A percentile compares a stretch with the other conserved stretches of the same genome.
phyloP scores from a whole-genome alignment of 805 yeast genomes.

The Kluyveromyces aestuarii region DNA sequence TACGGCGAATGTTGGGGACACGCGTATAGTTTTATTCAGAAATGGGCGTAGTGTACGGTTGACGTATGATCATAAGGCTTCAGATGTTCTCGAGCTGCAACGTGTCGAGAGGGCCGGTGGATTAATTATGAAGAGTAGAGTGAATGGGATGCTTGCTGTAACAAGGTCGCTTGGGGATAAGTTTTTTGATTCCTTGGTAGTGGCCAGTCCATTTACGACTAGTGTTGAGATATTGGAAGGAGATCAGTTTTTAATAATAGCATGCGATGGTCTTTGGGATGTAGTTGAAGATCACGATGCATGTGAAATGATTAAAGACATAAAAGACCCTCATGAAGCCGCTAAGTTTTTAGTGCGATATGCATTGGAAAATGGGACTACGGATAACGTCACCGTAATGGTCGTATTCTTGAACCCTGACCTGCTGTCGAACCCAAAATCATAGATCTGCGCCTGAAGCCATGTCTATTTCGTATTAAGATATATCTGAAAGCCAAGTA shows the following conservation, averaged over 20 bases:
- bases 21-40: conserved; percentile 72
- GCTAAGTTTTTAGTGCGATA: conserved; percentile 56
- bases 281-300: conserved; percentile 82
- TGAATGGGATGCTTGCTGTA: conserved; percentile 92
- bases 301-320: conserved; percentile 53
- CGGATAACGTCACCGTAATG: conserved; percentile 93
- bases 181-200: conserved; percentile 82
- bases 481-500: background rate
- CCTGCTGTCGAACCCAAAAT: background rate
- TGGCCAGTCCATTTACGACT: conserved; percentile 89
- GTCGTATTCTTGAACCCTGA: conserved; percentile 40
- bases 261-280: conserved; percentile 98
- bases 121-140: conserved; percentile 78
- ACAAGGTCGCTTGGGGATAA: conserved; percentile 89
- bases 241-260: conserved; percentile 78
- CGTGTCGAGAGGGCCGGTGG: conserved; percentile 80
- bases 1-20: conserved; percentile 94
- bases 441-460: background rate
- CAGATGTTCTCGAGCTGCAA: conserved; percentile 66
- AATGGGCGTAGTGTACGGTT: conserved; percentile 67
- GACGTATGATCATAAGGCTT: conserved; percentile 90
- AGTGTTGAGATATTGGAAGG: conserved; percentile 55
- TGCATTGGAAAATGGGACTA: conserved; percentile 72
- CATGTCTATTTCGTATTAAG: background rate
- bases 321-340: conserved; percentile 53